Conservation (phyloP, 208 protist genomes). For the Sergeia podlipaevii region DNA sequence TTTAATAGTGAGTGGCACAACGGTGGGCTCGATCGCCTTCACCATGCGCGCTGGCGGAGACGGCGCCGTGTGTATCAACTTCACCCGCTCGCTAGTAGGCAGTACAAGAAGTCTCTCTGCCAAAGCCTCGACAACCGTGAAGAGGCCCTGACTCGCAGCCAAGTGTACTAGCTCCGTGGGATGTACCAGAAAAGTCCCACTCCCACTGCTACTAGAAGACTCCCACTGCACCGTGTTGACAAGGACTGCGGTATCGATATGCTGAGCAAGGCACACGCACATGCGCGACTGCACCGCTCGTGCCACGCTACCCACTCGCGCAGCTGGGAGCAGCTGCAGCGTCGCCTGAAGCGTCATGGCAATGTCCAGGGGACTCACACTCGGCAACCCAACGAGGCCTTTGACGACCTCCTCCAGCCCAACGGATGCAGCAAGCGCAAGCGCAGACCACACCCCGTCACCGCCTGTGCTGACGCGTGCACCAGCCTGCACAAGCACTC, state of each 20-base stretch:
- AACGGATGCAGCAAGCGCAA: conserved; percentile 32
- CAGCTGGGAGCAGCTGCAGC: conserved; percentile 24
- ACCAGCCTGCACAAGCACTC: conserved; percentile 33
- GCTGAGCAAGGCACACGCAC: conserved; percentile 20
- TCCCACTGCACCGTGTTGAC: no score
- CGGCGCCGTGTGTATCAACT: conserved; percentile 39
- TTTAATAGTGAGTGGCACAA: conserved; percentile 24
- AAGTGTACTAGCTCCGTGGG: conserved; percentile 63
- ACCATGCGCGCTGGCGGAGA: conserved; percentile 23
- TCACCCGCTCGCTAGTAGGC: conserved; percentile 21
- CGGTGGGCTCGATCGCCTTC: conserved; percentile 38
- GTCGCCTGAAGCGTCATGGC: conserved; percentile 24
- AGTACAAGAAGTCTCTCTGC: conserved; percentile 31
- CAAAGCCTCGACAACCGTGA: conserved; percentile 31
- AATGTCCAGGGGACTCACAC: conserved; percentile 28
- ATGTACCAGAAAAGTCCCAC: conserved; percentile 27
- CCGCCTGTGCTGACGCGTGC: conserved; percentile 16
- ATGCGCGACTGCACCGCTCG: conserved; percentile 12
- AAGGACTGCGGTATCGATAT: conserved; percentile 20
- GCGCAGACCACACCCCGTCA: conserved; percentile 39
- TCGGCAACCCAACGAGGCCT: conserved; percentile 32
- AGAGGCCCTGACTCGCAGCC: conserved; percentile 41
- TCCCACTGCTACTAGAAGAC: background rate
- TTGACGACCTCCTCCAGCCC: conserved; percentile 39
- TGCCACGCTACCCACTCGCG: background rate